phyloP scores from a whole-genome alignment of 306 rosid species.

The Acacia confusa region DNA sequence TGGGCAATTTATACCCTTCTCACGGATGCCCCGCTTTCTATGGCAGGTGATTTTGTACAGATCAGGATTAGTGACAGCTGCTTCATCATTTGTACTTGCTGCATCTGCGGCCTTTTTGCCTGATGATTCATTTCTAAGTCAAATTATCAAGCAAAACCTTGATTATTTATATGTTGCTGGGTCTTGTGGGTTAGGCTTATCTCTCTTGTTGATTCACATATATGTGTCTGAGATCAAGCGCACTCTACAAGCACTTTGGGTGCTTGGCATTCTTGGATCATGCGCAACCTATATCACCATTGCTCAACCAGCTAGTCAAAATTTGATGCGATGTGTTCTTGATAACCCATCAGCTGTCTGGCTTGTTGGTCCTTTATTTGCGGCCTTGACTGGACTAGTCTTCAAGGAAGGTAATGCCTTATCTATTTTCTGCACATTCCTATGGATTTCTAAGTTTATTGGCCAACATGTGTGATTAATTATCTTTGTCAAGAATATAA shows the following conservation, averaged over 20 bases:
- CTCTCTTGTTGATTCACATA: constrained; percentile 75
- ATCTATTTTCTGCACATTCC: constrained; percentile 11
- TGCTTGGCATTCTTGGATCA: constrained; percentile 76
- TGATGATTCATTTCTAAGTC: constrained; percentile 33
- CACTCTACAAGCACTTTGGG: constrained; percentile 82
- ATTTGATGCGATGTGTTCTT: constrained; percentile 57
- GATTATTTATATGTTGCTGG: constrained; percentile 61
- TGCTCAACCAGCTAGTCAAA: constrained; percentile 67
- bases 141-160: constrained; percentile 48
- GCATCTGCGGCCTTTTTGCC: constrained; percentile 73
- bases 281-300: constrained; percentile 51
- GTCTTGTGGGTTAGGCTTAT: constrained; percentile 74
- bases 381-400: constrained; percentile 87
- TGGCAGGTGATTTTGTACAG: constrained; percentile 80
- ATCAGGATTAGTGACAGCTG: constrained; percentile 78
- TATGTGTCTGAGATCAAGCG: constrained; percentile 86
- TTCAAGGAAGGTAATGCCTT: constrained; percentile 77
- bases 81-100: constrained; percentile 67
- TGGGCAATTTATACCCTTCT: neutral
- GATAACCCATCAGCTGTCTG: constrained; percentile 64
- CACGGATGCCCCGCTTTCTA: constrained; percentile 22
- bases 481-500: neutral
- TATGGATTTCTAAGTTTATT: neutral
- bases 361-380: constrained; percentile 91
- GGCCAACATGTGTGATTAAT: neutral